Evolutionary conservation across 2,329 filamentous ascomycete species (phyloP).

Genomic region (Aspergillus sp.): DNA sequence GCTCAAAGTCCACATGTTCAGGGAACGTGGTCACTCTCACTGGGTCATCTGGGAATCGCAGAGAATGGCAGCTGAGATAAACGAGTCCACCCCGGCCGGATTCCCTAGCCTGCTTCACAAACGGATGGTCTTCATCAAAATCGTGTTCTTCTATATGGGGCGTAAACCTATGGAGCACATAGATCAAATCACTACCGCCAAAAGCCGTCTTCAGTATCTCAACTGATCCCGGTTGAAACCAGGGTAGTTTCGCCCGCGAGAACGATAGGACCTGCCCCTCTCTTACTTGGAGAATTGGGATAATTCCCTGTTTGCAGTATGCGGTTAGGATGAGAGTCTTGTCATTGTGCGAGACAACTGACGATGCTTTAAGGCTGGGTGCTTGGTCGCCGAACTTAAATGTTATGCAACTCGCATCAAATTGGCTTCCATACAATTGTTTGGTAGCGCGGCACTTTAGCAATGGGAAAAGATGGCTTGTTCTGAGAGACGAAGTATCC

Average conservation of each 20-base stretch:
- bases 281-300: conserved; percentile 27
- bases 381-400: conserved; percentile 25
- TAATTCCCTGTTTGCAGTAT: conserved; percentile 25
- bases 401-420: conserved; percentile 29
- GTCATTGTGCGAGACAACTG: conserved; percentile 21
- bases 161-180: conserved; percentile 34
- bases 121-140: conserved; percentile 27
- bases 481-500: conserved; percentile 18
- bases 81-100: conserved; percentile 21
- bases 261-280: conserved; percentile 18
- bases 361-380: conserved; percentile 37
- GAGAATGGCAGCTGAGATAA: conserved; percentile 30
- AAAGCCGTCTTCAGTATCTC: conserved; percentile 35
- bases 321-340: conserved; percentile 28
- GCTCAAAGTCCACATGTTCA: conserved; percentile 28
- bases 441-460: conserved; percentile 31
- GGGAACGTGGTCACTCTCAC: conserved; percentile 30
- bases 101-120: conserved; percentile 32
- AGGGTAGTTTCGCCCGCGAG: conserved; percentile 22
- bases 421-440: conserved; percentile 38
- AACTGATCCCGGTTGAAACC: conserved; percentile 25
- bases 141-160: conserved; percentile 23
- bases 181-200: conserved; percentile 21
- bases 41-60: conserved; percentile 13
- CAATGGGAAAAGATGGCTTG: conserved; percentile 31